Evolutionary conservation across 495 filamentous ascomycete genomes (phyloP).

Genomic region (Penicillium soppii): DNA sequence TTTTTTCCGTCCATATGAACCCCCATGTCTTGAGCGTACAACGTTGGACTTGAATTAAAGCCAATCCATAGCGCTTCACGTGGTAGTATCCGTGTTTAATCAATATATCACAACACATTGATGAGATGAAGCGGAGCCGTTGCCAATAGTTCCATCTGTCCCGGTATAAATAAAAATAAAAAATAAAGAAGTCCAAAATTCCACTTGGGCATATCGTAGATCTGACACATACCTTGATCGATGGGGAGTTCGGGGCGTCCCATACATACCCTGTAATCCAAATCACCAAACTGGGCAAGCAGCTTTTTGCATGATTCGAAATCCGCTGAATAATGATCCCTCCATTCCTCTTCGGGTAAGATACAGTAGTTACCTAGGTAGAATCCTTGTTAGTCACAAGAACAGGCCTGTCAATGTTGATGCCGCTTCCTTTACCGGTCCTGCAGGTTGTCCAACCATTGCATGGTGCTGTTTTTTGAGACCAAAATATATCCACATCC

Average conservation of each 20-base stretch:
- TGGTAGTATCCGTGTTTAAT: neutral
- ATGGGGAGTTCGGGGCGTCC: constrained; percentile 25
- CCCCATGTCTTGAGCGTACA: neutral
- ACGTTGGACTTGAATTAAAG: neutral
- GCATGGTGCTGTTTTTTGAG: constrained; percentile 1
- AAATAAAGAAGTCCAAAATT: too few relatives aligned
- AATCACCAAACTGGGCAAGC: neutral
- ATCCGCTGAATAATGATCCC: constrained; percentile 5
- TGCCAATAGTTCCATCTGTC: constrained; percentile 14
- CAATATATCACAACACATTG: neutral
- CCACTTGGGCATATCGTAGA: constrained; percentile 14
- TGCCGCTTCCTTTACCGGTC: neutral
- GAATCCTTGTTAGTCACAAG: neutral
- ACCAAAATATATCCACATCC: neutral
- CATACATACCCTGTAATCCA: neutral
- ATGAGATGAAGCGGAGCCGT: constrained; percentile 13
- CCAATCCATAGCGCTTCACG: constrained; percentile 12
- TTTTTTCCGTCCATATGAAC: neutral
- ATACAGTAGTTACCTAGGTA: constrained; percentile 3
- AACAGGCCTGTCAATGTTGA: neutral
- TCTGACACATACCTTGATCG: constrained; percentile 21
- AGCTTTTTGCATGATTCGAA: constrained; percentile 3
- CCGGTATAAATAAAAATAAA: constrained; percentile 5
- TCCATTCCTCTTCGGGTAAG: constrained; percentile 10
- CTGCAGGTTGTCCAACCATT: constrained; percentile 1